Percentiles rank a stretch among this genome's conserved stretches.
Conservation (phyloP, 2,329 filamentous ascomycete genomes). For the Fonsecaea pugnacius region DNA sequence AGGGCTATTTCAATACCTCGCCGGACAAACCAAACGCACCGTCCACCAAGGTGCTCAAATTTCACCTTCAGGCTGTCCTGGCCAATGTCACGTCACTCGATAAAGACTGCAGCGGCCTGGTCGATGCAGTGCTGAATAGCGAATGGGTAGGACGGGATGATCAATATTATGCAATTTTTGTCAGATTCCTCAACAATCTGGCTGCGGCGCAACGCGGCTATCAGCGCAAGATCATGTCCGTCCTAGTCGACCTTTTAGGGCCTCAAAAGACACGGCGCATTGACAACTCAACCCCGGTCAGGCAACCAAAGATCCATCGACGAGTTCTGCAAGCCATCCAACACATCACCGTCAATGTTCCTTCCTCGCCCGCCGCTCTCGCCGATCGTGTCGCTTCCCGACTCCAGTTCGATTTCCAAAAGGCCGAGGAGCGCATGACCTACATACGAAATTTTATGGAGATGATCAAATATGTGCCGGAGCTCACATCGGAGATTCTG, state of each 20-base stretch:
- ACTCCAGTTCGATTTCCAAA: conserved; percentile 78
- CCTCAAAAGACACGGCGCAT: conserved; percentile 59
- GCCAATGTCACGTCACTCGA: conserved; percentile 61
- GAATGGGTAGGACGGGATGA: conserved; percentile 67
- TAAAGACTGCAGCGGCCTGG: conserved; percentile 61
- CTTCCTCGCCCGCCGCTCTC: conserved; percentile 73
- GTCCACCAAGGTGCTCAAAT: conserved; percentile 57
- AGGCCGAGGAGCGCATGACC: conserved; percentile 77
- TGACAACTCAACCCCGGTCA: conserved; percentile 62
- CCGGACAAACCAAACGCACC: conserved; percentile 56
- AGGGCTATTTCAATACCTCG: conserved; percentile 56
- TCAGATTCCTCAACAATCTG: conserved; percentile 64
- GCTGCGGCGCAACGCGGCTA: conserved; percentile 83
- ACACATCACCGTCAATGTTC: conserved; percentile 78
- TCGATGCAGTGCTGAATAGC: conserved; percentile 62
- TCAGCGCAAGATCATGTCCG: conserved; percentile 72
- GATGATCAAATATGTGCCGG: conserved; percentile 76
- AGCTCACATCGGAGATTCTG: conserved; percentile 78
- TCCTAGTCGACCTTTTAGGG: conserved; percentile 79
- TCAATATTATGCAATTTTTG: conserved; percentile 61
- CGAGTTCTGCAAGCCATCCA: conserved; percentile 76
- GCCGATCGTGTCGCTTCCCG: conserved; percentile 67
- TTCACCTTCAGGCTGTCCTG: conserved; percentile 64
- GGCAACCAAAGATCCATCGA: conserved; percentile 67
- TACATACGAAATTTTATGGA: conserved; percentile 84